A percentile compares a stretch with the other conserved stretches of the same genome.
These are phyloP conservation scores for Epichloe scottii DNA, from an alignment of 2,329 filamentous ascomycete species.

Conservation along the genomic window DNA sequence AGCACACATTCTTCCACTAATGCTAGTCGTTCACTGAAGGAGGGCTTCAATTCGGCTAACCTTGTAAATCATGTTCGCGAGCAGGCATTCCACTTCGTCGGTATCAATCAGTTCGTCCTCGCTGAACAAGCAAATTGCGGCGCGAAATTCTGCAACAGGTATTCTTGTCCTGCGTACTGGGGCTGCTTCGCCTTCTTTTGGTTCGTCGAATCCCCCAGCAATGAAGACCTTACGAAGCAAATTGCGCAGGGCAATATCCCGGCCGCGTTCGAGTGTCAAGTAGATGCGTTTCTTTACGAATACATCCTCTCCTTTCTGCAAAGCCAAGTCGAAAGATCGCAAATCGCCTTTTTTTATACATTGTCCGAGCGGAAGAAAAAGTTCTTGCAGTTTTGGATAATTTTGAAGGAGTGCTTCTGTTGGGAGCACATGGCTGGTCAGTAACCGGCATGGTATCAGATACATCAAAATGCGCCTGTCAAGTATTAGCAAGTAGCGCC, in stretches of 20 bases:
- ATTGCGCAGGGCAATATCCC: constrained; percentile 86
- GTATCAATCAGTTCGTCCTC: constrained; percentile 56
- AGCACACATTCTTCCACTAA: neutral
- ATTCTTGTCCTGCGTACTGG: constrained; percentile 63
- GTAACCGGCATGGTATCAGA: constrained; percentile 81
- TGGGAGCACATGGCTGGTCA: constrained; percentile 79
- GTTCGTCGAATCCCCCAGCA: constrained; percentile 66
- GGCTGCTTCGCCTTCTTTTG: constrained; percentile 53
- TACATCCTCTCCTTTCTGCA: constrained; percentile 74
- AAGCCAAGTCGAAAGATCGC: constrained; percentile 67
- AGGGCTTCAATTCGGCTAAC: constrained; percentile 32
- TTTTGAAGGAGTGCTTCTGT: constrained; percentile 56
- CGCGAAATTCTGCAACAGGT: constrained; percentile 70
- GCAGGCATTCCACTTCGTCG: constrained; percentile 89
- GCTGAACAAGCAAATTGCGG: constrained; percentile 66
- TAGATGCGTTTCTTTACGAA: constrained; percentile 92
- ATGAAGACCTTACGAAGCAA: constrained; percentile 85
- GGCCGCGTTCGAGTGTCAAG: constrained; percentile 79
- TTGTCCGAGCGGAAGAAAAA: constrained; percentile 65
- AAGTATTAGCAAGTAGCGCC: constrained; percentile 11
- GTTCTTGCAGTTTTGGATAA: constrained; percentile 61
- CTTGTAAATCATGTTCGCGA: constrained; percentile 98
- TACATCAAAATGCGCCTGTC: constrained; percentile 80
- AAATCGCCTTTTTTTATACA: constrained; percentile 79
- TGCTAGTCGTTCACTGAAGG: neutral